Conservation (phyloP, 129 eudicot species). For the Kitagawia praeruptora region DNA sequence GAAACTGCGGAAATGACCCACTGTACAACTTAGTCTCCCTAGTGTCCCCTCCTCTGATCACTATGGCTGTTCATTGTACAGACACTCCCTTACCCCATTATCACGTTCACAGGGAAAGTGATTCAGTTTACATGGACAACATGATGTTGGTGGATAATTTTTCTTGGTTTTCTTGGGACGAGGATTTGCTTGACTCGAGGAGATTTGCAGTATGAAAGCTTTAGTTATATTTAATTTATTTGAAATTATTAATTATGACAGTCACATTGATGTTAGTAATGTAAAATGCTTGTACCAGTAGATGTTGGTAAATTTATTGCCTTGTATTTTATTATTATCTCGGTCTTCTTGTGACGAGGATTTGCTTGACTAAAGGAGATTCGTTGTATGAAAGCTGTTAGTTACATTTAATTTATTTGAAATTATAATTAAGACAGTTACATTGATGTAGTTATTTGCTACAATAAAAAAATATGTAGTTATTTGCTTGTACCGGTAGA, state of each 20-base stretch:
- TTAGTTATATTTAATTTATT: neutral
- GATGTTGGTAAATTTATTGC: constrained; percentile 9
- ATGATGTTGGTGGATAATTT: neutral
- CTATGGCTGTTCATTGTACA: neutral
- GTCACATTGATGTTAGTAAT: constrained; percentile 5
- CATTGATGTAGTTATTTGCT: constrained; percentile 1
- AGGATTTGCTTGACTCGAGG: neutral
- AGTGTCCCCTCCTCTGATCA: neutral
- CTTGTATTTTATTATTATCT: neutral
- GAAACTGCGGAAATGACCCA: neutral
- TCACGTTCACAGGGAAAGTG: neutral
- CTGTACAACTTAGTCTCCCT: neutral
- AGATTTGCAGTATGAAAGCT: neutral
- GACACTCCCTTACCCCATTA: neutral
- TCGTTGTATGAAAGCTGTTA: neutral
- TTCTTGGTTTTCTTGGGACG: neutral
- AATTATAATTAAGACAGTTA: neutral
- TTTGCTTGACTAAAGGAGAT: neutral
- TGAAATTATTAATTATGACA: neutral
- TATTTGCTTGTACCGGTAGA: no score
- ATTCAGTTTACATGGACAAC: neutral
- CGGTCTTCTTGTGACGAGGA: neutral
- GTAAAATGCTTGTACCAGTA: neutral
- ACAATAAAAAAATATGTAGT: no score
- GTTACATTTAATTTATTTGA: neutral